These are phyloP conservation scores for Penicillium riverlandense DNA, from an alignment of 495 filamentous ascomycete genomes.

Conservation along the genomic window DNA sequence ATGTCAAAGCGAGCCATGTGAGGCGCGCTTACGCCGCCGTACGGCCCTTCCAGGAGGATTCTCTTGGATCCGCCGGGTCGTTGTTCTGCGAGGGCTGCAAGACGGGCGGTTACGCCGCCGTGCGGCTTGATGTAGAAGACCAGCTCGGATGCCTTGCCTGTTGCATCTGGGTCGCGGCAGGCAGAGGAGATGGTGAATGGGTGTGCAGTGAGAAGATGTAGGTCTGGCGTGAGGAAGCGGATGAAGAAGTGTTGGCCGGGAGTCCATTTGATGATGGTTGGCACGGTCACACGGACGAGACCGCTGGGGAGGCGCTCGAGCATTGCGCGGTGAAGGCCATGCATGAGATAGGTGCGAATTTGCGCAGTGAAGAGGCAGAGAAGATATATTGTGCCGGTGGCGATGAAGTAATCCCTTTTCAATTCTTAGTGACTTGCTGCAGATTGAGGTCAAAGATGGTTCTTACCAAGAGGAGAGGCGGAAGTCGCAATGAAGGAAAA, in stretches of 20 bases:
- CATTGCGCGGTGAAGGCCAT: conserved; percentile 36
- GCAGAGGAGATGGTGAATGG: conserved; percentile 41
- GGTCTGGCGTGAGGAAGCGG: conserved; percentile 27
- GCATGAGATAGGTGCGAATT: conserved; percentile 34
- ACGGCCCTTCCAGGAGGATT: conserved; percentile 36
- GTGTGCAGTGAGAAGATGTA: conserved; percentile 28
- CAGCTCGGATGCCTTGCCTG: conserved; percentile 8
- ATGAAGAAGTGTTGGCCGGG: conserved; percentile 39
- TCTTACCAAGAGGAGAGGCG: conserved; percentile 35
- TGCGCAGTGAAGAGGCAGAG: conserved; percentile 34
- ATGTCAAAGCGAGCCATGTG: conserved; percentile 17
- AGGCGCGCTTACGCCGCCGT: conserved; percentile 27
- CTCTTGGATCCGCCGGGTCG: conserved; percentile 16
- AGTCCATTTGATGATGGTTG: conserved; percentile 29
- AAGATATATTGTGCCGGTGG: conserved; percentile 38
- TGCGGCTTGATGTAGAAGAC: conserved; percentile 21
- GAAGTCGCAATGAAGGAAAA: conserved; percentile 55
- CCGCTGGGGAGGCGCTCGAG: conserved; percentile 26
- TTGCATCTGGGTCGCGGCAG: conserved; percentile 7
- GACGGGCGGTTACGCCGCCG: conserved; percentile 26
- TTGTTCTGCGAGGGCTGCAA: conserved; percentile 19
- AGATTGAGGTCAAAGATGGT: no score
- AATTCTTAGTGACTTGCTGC: no score
- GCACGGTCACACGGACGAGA: conserved; percentile 32
- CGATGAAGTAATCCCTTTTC: conserved; percentile 47